These are phyloP conservation scores for Kazachstania sp. DNA, from an alignment of 1,139 yeast genomes.

Conservation along the genomic window DNA sequence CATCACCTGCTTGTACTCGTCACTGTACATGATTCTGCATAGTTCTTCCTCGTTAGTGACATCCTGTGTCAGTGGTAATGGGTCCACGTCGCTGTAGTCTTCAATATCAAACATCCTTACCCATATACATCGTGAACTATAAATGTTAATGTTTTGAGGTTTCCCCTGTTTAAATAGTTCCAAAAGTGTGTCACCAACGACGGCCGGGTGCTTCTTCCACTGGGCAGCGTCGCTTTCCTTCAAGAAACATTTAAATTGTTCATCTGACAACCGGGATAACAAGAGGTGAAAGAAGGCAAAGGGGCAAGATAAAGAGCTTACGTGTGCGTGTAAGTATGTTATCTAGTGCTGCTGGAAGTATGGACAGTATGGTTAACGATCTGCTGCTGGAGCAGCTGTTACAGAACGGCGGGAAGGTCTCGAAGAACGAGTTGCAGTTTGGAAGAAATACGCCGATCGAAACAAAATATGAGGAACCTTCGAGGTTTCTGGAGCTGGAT, in stretches of 20 bases:
- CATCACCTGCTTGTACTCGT: slow-evolving; percentile 56
- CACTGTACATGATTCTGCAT: slow-evolving; percentile 70
- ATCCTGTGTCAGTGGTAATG: slow-evolving; percentile 26
- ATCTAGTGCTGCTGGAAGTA: neutral
- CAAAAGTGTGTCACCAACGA: too few species aligned
- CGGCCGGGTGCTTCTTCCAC: too few species aligned
- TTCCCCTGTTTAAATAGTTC: too few species aligned
- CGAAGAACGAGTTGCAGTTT: slow-evolving; percentile 1
- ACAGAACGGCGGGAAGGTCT: neutral
- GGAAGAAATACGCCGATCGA: slow-evolving; percentile 3
- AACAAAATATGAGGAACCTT: neutral
- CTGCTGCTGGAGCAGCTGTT: neutral
- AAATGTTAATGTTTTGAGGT: too few species aligned
- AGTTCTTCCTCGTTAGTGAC: slow-evolving; percentile 37
- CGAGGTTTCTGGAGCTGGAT: slow-evolving; percentile 21
- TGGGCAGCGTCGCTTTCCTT: too few species aligned
- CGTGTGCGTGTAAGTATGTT: too few species aligned
- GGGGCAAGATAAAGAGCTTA: too few species aligned
- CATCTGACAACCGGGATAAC: too few species aligned
- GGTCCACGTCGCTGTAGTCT: slow-evolving; percentile 18
- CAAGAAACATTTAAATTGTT: too few species aligned
- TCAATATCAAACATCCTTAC: neutral
- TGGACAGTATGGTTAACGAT: slow-evolving; percentile 3
- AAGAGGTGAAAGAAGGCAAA: too few species aligned
- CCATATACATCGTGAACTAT: too few species aligned